Evolutionary conservation across 305 asterid species (phyloP).

Genomic region (Petunia hybrid): DNA sequence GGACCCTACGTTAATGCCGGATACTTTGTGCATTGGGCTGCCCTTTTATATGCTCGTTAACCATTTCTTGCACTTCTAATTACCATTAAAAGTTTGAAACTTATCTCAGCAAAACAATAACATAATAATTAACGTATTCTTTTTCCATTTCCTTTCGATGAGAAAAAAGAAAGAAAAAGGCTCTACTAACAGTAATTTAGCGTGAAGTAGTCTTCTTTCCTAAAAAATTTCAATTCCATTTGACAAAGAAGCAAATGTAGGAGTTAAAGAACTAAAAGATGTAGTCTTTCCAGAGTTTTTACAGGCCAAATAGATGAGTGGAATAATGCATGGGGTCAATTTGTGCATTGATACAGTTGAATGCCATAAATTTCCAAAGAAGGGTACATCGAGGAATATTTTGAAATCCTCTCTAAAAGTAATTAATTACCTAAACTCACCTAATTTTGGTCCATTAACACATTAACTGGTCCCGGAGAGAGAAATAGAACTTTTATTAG

Average conservation of each 20-base stretch:
- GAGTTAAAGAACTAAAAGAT: neutral
- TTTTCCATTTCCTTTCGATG: no score
- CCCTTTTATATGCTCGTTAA: no score
- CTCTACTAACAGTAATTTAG: no score
- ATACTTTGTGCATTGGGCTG: no score
- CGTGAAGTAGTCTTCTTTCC: no score
- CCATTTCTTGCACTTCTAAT: no score
- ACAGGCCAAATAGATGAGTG: neutral
- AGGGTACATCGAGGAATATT: neutral
- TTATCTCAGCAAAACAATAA: no score
- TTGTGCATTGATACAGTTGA: neutral
- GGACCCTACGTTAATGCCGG: no score
- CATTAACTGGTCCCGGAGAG: constrained; percentile 29
- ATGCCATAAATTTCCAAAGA: neutral
- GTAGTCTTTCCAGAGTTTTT: neutral
- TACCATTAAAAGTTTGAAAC: no score
- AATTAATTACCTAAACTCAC: neutral
- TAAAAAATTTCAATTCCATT: neutral
- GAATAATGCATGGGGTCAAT: neutral
- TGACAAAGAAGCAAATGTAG: neutral
- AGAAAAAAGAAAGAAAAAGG: no score
- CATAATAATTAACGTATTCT: no score
- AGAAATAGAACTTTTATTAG: neutral
- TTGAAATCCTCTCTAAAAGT: constrained; percentile 6
- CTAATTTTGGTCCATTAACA: neutral